These are phyloP conservation scores for Eucalyptus pumila DNA, from an alignment of 345 rosid species.

Conservation along the genomic window DNA sequence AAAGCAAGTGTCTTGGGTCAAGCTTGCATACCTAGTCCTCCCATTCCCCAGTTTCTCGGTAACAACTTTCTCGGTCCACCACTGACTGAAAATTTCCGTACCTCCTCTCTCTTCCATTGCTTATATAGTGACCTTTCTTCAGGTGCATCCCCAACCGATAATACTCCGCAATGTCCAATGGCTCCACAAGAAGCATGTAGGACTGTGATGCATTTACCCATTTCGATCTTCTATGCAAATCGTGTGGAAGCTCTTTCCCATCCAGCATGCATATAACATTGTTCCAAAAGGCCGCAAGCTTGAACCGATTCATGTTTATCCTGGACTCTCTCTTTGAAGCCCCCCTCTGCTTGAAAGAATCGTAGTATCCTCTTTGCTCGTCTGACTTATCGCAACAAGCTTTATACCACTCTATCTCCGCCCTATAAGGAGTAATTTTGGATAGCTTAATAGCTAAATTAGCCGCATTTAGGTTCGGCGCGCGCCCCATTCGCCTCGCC, in stretches of 20 bases:
- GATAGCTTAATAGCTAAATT: background rate
- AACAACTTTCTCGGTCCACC: slow-evolving; percentile 32
- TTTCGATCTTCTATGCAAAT: slow-evolving; percentile 35
- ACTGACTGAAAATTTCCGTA: slow-evolving; percentile 39
- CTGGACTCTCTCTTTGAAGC: slow-evolving; percentile 30
- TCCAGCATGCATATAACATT: slow-evolving; percentile 42
- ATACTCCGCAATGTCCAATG: slow-evolving; percentile 71
- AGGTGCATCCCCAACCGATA: slow-evolving; percentile 22
- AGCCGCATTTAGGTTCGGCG: background rate
- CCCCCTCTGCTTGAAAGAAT: slow-evolving; percentile 46
- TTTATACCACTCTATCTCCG: slow-evolving; percentile 6
- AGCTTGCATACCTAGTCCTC: slow-evolving; percentile 46
- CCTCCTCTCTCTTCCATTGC: slow-evolving; percentile 55
- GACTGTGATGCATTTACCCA: slow-evolving; percentile 62
- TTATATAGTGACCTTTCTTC: slow-evolving; percentile 27
- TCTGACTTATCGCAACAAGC: background rate
- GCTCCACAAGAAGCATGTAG: slow-evolving; percentile 75
- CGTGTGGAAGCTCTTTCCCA: slow-evolving; percentile 48
- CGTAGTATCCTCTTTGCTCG: slow-evolving; percentile 24
- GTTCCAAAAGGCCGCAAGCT: slow-evolving; percentile 69
- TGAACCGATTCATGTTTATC: slow-evolving; percentile 48
- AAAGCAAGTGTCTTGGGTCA: slow-evolving; percentile 77
- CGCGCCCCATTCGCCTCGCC: background rate
- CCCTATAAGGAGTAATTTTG: background rate
- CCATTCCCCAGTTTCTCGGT: background rate